These are phyloP conservation scores for Xylariaceae sp. DNA, from an alignment of 2,329 filamentous ascomycete genomes.

Conservation along the genomic window DNA sequence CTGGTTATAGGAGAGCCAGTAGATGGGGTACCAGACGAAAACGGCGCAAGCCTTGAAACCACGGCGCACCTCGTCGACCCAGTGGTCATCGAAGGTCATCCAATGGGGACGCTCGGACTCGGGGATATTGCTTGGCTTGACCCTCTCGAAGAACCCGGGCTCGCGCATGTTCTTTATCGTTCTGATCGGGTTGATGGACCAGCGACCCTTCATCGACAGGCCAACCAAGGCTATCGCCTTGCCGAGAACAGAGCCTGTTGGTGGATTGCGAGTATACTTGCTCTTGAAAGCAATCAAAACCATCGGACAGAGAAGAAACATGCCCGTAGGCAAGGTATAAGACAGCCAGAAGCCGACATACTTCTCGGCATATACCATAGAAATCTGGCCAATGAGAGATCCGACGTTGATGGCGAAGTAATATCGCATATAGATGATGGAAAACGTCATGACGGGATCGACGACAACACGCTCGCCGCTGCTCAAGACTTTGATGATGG, in stretches of 20 bases:
- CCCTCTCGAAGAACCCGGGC: conserved; percentile 65
- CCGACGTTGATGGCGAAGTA: conserved; percentile 74
- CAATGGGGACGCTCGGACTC: conserved; percentile 61
- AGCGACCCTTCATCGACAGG: conserved; percentile 65
- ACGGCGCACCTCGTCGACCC: conserved; percentile 78
- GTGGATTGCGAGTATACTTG: conserved; percentile 61
- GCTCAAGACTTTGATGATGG: conserved; percentile 51
- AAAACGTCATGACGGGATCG: conserved; percentile 60
- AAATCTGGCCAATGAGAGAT: conserved; percentile 61
- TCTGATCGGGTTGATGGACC: conserved; percentile 61
- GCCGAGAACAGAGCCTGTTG: conserved; percentile 71
- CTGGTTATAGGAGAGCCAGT: conserved; percentile 62
- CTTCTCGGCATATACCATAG: conserved; percentile 75
- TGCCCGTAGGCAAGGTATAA: conserved; percentile 66
- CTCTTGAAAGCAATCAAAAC: conserved; percentile 64
- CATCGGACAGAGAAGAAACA: conserved; percentile 65
- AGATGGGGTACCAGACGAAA: conserved; percentile 70
- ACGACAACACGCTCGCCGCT: conserved; percentile 62
- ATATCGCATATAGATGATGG: conserved; percentile 65
- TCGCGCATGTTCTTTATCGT: conserved; percentile 35
- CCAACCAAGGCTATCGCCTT: conserved; percentile 66
- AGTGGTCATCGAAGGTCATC: conserved; percentile 84
- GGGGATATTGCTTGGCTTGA: conserved; percentile 67
- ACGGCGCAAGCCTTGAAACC: conserved; percentile 71
- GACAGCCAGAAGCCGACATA: conserved; percentile 77